phyloP scores from a whole-genome alignment of 192 early-diverging fungal species.

The Podila epigama region DNA sequence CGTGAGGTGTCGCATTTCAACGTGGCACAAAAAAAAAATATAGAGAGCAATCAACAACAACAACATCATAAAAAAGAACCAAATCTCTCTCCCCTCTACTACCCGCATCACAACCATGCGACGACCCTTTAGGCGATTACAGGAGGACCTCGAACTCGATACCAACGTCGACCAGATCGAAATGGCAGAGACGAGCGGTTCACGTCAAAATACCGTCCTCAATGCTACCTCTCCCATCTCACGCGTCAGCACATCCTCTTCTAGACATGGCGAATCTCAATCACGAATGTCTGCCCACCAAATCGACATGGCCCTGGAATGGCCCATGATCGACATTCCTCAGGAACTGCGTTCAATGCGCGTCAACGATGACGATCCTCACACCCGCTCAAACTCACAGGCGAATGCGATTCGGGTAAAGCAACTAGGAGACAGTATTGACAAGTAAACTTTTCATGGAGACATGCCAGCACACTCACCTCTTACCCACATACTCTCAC shows the following conservation, averaged over 20 bases:
- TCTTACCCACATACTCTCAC: neutral
- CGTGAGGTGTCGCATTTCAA: too few species aligned
- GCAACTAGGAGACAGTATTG: too few species aligned
- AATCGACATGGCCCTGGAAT: conserved; percentile 40
- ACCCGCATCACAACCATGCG: too few species aligned
- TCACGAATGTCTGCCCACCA: conserved; percentile 42
- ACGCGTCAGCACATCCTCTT: conserved; percentile 31
- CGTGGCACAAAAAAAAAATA: too few species aligned
- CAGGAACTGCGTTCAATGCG: conserved; percentile 46
- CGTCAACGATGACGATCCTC: conserved; percentile 23
- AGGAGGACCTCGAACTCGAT: conserved; percentile 41
- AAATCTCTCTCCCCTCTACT: too few species aligned
- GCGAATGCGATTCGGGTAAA: conserved; percentile 52
- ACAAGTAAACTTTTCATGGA: neutral
- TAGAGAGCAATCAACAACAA: too few species aligned
- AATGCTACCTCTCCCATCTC: conserved; percentile 29
- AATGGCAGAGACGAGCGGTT: conserved; percentile 32
- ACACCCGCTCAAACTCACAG: conserved; percentile 51
- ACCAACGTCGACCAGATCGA: conserved; percentile 32
- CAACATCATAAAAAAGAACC: neutral
- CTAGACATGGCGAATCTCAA: conserved; percentile 17
- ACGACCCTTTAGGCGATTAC: conserved; percentile 35
- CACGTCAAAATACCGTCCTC: conserved; percentile 13
- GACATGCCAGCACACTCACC: neutral
- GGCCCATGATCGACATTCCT: conserved; percentile 54